These are phyloP conservation scores for Phytophthora pistaciae DNA, from an alignment of 352 stramenopile genomes.

Conservation along the genomic window DNA sequence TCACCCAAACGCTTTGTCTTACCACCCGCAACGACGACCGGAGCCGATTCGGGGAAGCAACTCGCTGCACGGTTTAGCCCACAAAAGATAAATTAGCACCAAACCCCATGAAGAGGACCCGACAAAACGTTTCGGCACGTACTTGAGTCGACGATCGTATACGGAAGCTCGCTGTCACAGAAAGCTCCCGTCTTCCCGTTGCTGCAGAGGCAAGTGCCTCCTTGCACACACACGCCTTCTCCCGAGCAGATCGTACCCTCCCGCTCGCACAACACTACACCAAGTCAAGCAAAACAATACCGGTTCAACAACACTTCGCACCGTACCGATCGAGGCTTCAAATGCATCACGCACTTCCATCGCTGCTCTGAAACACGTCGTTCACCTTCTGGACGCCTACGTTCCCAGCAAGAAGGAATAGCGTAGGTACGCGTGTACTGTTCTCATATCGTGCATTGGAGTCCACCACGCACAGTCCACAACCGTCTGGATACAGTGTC, in stretches of 20 bases:
- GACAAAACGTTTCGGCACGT: conserved; percentile 1
- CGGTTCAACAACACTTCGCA: neutral
- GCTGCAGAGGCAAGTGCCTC: conserved; percentile 76
- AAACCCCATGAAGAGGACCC: conserved; percentile 4
- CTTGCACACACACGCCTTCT: conserved; percentile 68
- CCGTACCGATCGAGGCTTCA: neutral
- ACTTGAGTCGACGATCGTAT: conserved; percentile 61
- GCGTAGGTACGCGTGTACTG: conserved; percentile 57
- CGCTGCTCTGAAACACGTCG: conserved; percentile 72
- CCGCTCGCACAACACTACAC: conserved; percentile 78
- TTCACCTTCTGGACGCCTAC: conserved; percentile 77
- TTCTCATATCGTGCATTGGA: conserved; percentile 60
- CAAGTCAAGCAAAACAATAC: conserved; percentile 12
- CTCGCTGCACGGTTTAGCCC: conserved; percentile 41
- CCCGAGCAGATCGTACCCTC: conserved; percentile 75
- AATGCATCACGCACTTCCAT: conserved; percentile 60
- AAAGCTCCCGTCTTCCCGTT: conserved; percentile 60
- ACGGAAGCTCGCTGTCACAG: conserved; percentile 62
- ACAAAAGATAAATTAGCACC: conserved; percentile 13
- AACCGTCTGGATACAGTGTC: conserved; percentile 79
- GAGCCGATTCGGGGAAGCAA: conserved; percentile 68
- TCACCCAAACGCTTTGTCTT: conserved; percentile 31
- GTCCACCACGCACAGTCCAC: conserved; percentile 60
- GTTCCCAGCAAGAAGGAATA: conserved; percentile 78
- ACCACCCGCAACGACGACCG: conserved; percentile 37